A percentile compares a stretch with the other conserved stretches of the same genome.
phyloP scores from a whole-genome alignment of 345 rosid genomes.

The Moringa oleifera region DNA sequence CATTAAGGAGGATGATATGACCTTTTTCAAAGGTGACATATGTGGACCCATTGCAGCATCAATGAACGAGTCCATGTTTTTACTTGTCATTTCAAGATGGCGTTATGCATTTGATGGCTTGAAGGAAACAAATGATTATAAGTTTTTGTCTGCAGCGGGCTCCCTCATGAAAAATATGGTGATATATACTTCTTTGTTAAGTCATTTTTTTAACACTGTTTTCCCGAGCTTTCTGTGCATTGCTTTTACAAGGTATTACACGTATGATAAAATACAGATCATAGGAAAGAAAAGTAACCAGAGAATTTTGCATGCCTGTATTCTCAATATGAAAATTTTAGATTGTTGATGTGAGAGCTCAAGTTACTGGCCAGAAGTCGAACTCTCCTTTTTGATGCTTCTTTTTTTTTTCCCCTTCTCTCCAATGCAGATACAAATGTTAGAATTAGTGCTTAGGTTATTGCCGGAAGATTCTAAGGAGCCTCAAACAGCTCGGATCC shows the following conservation, averaged over 20 bases:
- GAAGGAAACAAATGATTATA: slow-evolving; percentile 77
- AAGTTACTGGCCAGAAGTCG: not conserved
- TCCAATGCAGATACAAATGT: slow-evolving; percentile 60
- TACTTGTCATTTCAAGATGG: slow-evolving; percentile 79
- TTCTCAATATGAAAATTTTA: too few species aligned
- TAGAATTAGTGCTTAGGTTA: slow-evolving; percentile 66
- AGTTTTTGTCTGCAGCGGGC: slow-evolving; percentile 73
- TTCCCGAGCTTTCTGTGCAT: not conserved
- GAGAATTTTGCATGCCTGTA: not conserved
- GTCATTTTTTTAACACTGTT: slow-evolving; percentile 7
- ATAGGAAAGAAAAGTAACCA: too few species aligned
- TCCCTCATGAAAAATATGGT: slow-evolving; percentile 88
- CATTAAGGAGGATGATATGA: slow-evolving; percentile 32
- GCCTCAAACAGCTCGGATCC: slow-evolving; percentile 83
- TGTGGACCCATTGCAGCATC: slow-evolving; percentile 96
- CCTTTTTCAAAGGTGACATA: slow-evolving; percentile 55
- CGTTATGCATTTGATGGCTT: slow-evolving; percentile 70
- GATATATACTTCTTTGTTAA: slow-evolving; percentile 10
- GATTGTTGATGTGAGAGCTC: not conserved
- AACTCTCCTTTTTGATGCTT: not conserved
- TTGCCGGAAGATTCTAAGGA: slow-evolving; percentile 76
- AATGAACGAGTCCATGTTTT: slow-evolving; percentile 86
- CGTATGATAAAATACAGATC: not conserved
- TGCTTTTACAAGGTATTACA: not conserved
- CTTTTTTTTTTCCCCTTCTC: slow-evolving; percentile 15